Conservation (phyloP, 495 filamentous ascomycete genomes). For the Xanthoparmelia taractica region DNA sequence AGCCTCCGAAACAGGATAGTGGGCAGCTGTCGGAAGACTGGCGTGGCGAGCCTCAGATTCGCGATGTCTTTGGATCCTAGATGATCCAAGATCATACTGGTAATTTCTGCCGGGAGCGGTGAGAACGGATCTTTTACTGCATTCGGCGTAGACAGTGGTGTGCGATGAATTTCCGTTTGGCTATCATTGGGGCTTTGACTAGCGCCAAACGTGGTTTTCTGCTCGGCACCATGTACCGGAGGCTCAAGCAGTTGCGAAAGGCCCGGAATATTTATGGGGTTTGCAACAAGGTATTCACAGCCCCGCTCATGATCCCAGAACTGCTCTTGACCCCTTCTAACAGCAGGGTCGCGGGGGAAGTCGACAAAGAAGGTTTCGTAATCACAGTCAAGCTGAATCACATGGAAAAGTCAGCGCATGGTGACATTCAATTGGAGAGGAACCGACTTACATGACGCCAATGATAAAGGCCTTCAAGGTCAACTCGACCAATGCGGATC, state of each 20-base stretch:
- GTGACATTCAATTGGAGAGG: too few species aligned
- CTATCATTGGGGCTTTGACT: neutral
- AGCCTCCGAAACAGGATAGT: neutral
- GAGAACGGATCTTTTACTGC: neutral
- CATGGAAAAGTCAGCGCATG: neutral
- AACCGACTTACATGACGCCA: neutral
- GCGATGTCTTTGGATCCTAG: slow-evolving; percentile 2
- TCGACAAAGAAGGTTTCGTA: neutral
- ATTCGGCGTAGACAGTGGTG: neutral
- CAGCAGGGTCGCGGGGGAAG: neutral
- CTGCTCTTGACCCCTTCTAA: neutral
- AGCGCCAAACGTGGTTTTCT: neutral
- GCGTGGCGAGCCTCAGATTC: slow-evolving; percentile 1
- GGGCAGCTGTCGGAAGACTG: neutral
- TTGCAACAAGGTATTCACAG: slow-evolving; percentile 7
- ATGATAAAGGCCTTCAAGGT: neutral
- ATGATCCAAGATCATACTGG: neutral
- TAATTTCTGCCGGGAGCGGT: neutral
- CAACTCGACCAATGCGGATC: neutral
- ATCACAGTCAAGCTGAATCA: neutral
- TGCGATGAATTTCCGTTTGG: neutral
- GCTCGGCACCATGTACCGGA: neutral
- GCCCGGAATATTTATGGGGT: slow-evolving; percentile 2
- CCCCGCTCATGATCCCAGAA: neutral
- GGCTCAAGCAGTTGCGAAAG: neutral